Conservation (phyloP, 2,329 filamentous ascomycete species). For the Zymoseptoria brevis region DNA sequence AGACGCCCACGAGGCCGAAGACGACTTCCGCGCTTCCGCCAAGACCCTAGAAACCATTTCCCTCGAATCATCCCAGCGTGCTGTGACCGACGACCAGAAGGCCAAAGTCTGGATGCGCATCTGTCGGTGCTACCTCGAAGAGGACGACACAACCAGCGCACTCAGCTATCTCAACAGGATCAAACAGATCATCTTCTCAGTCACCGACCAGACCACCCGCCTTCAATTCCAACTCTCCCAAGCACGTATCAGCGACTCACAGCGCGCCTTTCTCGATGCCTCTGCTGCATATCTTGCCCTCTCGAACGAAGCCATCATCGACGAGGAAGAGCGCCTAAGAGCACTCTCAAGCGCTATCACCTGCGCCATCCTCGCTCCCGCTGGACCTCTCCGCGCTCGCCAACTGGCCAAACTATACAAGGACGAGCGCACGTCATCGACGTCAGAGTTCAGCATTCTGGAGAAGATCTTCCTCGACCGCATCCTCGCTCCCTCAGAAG, state of each 20-base stretch:
- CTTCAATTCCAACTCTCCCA: conserved; percentile 86
- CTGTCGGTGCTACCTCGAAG: conserved; percentile 86
- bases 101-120: conserved; percentile 87
- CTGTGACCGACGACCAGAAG: conserved; percentile 73
- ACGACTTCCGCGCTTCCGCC: conserved; percentile 74
- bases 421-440: conserved; percentile 70
- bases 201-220: conserved; percentile 64
- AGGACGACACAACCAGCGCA: conserved; percentile 78
- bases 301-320: conserved; percentile 67
- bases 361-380: conserved; percentile 85
- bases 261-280: conserved; percentile 81
- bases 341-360: conserved; percentile 82
- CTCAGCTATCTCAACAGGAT: conserved; percentile 88
- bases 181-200: conserved; percentile 80
- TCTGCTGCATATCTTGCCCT: conserved; percentile 83
- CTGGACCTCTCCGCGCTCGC: conserved; percentile 74
- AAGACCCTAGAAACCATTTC: conserved; percentile 73
- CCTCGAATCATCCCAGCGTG: conserved; percentile 79
- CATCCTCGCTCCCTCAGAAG: conserved; percentile 71
- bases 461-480: conserved; percentile 98
- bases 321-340: conserved; percentile 76
- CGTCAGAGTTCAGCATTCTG: conserved; percentile 77
- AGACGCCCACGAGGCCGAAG: conserved; percentile 70
- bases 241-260: conserved; percentile 85
- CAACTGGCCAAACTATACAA: conserved; percentile 82